Percentiles rank a stretch among this genome's conserved stretches.
Conservation (phyloP, 129 eudicot species). For the Silybum marianum region DNA sequence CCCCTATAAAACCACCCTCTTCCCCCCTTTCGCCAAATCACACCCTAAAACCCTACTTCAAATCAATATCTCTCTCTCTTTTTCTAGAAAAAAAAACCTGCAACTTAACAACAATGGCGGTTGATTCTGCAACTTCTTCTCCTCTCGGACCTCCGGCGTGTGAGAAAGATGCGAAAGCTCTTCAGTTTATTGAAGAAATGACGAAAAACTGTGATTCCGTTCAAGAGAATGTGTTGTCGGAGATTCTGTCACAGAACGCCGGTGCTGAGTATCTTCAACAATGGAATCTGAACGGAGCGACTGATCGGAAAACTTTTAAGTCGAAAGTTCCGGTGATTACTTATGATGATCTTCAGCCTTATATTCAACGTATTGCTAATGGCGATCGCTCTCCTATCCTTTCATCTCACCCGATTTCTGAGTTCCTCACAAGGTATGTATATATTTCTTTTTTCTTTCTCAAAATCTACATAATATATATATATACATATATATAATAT, state of each 20-base stretch:
- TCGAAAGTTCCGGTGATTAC: slow-evolving; percentile 58
- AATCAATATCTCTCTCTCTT: neutral
- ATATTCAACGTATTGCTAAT: slow-evolving; percentile 65
- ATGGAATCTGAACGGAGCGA: slow-evolving; percentile 49
- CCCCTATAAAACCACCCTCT: slow-evolving; percentile 26
- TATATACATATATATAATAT: too few relatives aligned
- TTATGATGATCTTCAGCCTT: slow-evolving; percentile 76
- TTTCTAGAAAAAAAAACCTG: neutral
- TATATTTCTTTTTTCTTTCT: too few relatives aligned
- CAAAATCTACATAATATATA: too few relatives aligned
- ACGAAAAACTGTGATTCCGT: slow-evolving; percentile 57
- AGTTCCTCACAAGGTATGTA: slow-evolving; percentile 82
- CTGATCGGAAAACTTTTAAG: slow-evolving; percentile 60
- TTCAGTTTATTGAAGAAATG: slow-evolving; percentile 73
- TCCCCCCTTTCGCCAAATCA: slow-evolving; percentile 20
- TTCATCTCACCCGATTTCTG: slow-evolving; percentile 72
- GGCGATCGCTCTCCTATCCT: slow-evolving; percentile 81
- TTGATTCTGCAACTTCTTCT: slow-evolving; percentile 41
- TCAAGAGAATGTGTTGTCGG: slow-evolving; percentile 60
- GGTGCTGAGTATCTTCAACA: slow-evolving; percentile 57
- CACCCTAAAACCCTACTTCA: slow-evolving; percentile 13
- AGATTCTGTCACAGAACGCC: slow-evolving; percentile 59
- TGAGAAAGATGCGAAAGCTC: slow-evolving; percentile 64
- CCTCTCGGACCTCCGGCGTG: slow-evolving; percentile 55
- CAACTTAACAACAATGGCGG: slow-evolving; percentile 35